Evolutionary conservation across 441 rosid species (phyloP).

Genomic region (Pelargonium exstipulatum): DNA sequence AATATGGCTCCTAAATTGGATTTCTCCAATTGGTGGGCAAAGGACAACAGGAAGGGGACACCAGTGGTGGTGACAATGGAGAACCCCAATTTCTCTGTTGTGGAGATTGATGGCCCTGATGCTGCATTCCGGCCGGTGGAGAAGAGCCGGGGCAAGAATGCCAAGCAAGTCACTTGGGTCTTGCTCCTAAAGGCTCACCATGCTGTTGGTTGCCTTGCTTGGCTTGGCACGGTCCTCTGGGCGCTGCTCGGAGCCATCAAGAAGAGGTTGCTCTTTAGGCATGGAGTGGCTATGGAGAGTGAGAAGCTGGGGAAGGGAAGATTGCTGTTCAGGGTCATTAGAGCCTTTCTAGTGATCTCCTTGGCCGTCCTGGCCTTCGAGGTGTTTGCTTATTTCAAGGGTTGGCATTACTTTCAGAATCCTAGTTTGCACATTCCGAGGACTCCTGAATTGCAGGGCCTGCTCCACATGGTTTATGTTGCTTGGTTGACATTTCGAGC

Average conservation of each 20-base stretch:
- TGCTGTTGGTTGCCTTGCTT: conserved; percentile 78
- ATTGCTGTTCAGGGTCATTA: conserved; percentile 52
- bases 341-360: conserved; percentile 47
- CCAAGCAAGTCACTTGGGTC: conserved; percentile 88
- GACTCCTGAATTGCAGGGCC: background rate
- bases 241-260: conserved; percentile 71
- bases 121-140: conserved; percentile 76
- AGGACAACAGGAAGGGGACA: conserved; percentile 34
- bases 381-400: conserved; percentile 64
- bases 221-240: conserved; percentile 71
- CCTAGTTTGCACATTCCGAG: background rate
- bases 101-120: conserved; percentile 83
- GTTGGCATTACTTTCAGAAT: conserved; percentile 36
- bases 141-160: conserved; percentile 79
- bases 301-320: conserved; percentile 64
- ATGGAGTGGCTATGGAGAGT: conserved; percentile 51
- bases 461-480: conserved; percentile 31
- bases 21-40: conserved; percentile 40
- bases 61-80: conserved; percentile 90
- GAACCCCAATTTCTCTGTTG: conserved; percentile 70
- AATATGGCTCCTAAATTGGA: conserved; percentile 63
- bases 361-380: conserved; percentile 56
- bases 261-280: conserved; percentile 56
- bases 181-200: conserved; percentile 82
- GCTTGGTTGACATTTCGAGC: conserved; percentile 63